Evolutionary conservation across 192 early-diverging fungal genomes (phyloP).

Genomic region (Umbelopsis vinacea): DNA sequence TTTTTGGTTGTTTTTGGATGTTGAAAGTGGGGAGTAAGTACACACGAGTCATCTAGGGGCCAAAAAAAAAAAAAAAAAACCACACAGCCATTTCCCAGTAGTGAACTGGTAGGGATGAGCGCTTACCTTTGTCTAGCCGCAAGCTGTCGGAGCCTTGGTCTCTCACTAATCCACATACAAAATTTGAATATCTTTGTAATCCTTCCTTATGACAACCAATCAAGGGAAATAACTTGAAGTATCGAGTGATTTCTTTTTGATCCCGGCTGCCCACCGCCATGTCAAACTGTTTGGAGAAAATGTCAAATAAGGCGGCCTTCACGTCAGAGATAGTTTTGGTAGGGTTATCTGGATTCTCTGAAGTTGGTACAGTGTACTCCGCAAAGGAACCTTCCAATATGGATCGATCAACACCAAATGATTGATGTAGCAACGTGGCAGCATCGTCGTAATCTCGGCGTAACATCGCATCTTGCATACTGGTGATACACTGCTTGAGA

Average conservation of each 20-base stretch:
- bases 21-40: not conserved
- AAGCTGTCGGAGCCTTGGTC: constrained; percentile 76
- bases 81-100: too few relatives aligned
- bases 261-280: constrained; percentile 68
- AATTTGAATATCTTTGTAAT: constrained; percentile 85
- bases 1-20: not conserved
- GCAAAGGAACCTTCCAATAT: constrained; percentile 68
- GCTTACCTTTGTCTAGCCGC: constrained; percentile 43
- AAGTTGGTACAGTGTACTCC: constrained; percentile 59
- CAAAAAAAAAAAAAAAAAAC: not conserved
- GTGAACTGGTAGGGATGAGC: too few relatives aligned
- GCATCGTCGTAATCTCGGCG: constrained; percentile 70
- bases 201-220: constrained; percentile 85
- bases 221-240: constrained; percentile 90
- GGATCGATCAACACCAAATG: constrained; percentile 58
- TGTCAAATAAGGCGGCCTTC: constrained; percentile 64
- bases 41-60: not conserved
- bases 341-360: constrained; percentile 59
- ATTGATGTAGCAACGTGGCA: constrained; percentile 64
- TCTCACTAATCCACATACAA: constrained; percentile 80
- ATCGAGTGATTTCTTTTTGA: constrained; percentile 80
- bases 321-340: constrained; percentile 60
- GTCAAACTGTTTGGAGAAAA: constrained; percentile 83
- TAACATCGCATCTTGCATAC: constrained; percentile 65
- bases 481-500: constrained; percentile 69